Conservation (phyloP, 306 rosid genomes). For the Lupinus albus region DNA sequence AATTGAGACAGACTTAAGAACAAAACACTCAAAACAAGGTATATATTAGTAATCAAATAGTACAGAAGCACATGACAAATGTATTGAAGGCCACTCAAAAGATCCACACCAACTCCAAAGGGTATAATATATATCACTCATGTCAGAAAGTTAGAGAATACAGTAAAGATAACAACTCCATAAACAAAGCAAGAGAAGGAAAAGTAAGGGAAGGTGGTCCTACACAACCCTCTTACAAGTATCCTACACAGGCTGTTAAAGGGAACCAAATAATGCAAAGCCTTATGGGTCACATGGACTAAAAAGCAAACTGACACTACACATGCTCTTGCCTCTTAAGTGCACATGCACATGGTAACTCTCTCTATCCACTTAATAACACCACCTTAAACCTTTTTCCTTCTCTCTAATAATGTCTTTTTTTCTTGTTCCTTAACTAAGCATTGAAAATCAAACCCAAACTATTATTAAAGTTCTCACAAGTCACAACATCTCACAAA, state of each 20-base stretch:
- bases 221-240: conserved; percentile 46
- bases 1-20: no score
- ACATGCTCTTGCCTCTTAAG: conserved; percentile 82
- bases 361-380: conserved; percentile 46
- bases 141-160: conserved; percentile 46
- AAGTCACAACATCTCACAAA: conserved; percentile 45
- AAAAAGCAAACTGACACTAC: conserved; percentile 82
- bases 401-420: conserved; percentile 23
- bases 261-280: conserved; percentile 63
- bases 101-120: conserved; percentile 55
- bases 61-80: conserved; percentile 54
- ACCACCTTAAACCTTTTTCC: conserved; percentile 38
- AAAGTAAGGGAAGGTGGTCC: conserved; percentile 51
- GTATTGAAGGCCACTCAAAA: conserved; percentile 52
- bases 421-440: conserved; percentile 27
- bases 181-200: conserved; percentile 43
- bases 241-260: conserved; percentile 79
- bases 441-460: conserved; percentile 45
- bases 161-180: conserved; percentile 45
- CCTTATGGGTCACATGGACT: conserved; percentile 76
- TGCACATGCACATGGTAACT: conserved; percentile 72
- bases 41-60: conserved; percentile 34
- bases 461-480: conserved; percentile 45
- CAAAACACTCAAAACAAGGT: no score
- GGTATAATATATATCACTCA: conserved; percentile 37